Conservation (phyloP, 164 flowering plant species). For the Kalanchoe fedtschenkoi region DNA sequence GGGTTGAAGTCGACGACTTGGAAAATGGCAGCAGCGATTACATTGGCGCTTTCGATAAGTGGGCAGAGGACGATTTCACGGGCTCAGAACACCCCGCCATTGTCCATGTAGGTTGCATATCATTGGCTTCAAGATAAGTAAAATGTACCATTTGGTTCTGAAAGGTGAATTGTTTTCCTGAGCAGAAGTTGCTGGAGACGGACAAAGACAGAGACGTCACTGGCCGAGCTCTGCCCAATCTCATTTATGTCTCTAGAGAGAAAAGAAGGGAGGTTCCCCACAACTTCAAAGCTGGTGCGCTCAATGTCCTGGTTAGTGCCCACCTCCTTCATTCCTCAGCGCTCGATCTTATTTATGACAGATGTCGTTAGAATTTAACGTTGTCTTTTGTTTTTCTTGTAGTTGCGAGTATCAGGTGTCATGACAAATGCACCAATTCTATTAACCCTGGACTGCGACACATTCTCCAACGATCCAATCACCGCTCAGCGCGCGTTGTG, state of each 20-base stretch:
- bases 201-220: constrained; percentile 32
- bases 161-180: neutral
- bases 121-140: neutral
- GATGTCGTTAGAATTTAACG: neutral
- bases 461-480: constrained; percentile 52
- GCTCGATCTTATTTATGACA: too few species aligned
- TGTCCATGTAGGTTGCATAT: constrained; percentile 13
- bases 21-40: constrained; percentile 9
- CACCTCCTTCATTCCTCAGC: neutral
- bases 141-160: neutral
- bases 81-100: constrained; percentile 35
- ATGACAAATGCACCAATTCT: constrained; percentile 60
- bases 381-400: neutral
- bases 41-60: constrained; percentile 13
- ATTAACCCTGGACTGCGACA: constrained; percentile 53
- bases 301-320: constrained; percentile 53
- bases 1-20: constrained; percentile 19
- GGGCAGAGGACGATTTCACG: constrained; percentile 26
- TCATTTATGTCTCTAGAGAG: constrained; percentile 61
- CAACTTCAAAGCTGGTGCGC: constrained; percentile 90
- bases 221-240: constrained; percentile 52
- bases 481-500: constrained; percentile 45
- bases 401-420: constrained; percentile 52
- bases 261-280: constrained; percentile 45
- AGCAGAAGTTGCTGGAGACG: constrained; percentile 46